Conservation (phyloP, 2,329 filamentous ascomycete species). For the Aspergillus aculeatus region DNA sequence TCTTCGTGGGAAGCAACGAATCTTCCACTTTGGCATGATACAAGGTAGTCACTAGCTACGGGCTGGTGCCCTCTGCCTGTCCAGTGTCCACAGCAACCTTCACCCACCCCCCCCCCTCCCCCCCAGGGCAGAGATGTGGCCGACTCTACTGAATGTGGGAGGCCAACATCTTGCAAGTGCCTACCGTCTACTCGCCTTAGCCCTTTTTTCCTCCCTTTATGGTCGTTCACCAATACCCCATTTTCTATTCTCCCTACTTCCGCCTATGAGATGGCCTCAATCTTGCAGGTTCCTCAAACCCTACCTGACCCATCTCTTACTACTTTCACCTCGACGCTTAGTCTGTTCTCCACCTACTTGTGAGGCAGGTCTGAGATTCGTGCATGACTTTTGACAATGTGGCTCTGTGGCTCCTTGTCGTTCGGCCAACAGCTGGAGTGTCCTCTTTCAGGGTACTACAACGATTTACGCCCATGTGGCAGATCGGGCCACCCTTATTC, state of each 20-base stretch:
- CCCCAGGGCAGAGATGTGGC: background rate
- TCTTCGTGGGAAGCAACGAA: background rate
- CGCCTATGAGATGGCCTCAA: background rate
- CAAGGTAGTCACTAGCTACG: constrained; percentile 4
- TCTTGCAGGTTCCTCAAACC: constrained; percentile 1
- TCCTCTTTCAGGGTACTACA: background rate
- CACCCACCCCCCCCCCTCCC: background rate
- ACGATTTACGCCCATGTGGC: background rate
- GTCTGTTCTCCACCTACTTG: constrained; percentile 1
- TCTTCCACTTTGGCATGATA: constrained; percentile 3
- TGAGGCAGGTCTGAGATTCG: background rate
- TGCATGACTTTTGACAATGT: background rate
- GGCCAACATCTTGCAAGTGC: background rate
- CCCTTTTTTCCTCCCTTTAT: background rate
- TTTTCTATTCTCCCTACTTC: background rate
- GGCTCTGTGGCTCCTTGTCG: background rate
- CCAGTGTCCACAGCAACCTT: background rate
- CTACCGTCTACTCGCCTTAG: background rate
- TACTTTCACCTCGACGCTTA: background rate
- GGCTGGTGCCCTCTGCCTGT: background rate
- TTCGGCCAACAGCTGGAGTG: background rate
- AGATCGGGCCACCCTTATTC: background rate
- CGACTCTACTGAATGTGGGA: background rate
- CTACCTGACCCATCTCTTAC: background rate
- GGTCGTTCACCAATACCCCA: background rate